Base-by-base conservation (phyloP, 495 filamentous ascomycete genomes). In the Cairneyella variabilis region DNA sequence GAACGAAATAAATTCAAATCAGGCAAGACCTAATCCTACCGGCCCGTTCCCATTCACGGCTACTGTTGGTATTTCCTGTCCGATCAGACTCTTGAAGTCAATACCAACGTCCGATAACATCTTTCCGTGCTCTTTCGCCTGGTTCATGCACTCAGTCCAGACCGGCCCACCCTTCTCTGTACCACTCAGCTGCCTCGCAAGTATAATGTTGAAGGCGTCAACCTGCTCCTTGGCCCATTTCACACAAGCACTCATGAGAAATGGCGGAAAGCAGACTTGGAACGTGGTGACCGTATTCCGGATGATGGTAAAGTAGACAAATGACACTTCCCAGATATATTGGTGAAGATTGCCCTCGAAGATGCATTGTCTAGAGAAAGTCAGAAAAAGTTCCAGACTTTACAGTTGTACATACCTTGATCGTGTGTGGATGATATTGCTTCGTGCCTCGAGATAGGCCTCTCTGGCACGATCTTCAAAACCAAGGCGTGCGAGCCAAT, bases 281-380 rank as follows among this genome's bases (percentile, higher is more conserved):
- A 91, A 97, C 61, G 88, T 89, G 63, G 76, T 79, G 55, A 96
- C 83, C 5, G 92, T 96, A 66, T 96, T 95, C 48, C 84, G 83
- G 66, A 97, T 95, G 57, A 96, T 79, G 23, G 84, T 88, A 74
- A 99, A 99, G 68, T 96, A 96, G 46, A 97, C 91, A 56, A 87
- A 95, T 3, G 93, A 92, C n/a, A 99, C 78, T 65, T 96, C 87
- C 72, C 87, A 95, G 62, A 97, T 91, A 69, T 99, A 97, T 8
- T 88, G 79, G 14, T 85, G 87, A 5, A 97, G 80, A 61, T 95
- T 84, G 28, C 93, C 93, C 67, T 95, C 90, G 68, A 97, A 97
- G 51, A 92, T 84, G 64, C 91, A 95, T 75, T 91, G 87, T 55
- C 90, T 93, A 51, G 50, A 12, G 37, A 17, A 0, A 59, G 56